Percentiles rank a stretch among this genome's conserved stretches.
These are phyloP conservation scores for Lophiotrema nucula DNA, from an alignment of 495 filamentous ascomycete species.

Conservation along the genomic window DNA sequence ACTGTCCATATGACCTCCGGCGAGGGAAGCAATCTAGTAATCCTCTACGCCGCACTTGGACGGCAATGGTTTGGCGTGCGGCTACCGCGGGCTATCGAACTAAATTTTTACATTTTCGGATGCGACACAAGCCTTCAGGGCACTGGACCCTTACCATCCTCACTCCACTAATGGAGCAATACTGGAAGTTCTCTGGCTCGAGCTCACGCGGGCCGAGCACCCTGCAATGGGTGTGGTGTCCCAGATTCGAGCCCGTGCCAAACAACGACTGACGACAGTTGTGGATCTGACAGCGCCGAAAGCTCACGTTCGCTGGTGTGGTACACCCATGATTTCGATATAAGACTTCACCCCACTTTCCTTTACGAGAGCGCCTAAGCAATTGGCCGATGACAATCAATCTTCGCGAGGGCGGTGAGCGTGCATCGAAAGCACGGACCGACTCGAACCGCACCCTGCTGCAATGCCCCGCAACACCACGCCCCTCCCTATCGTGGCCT, in stretches of 20 bases:
- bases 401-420: conserved; percentile 6
- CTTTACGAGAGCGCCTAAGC: conserved; percentile 21
- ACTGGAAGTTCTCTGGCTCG: background rate
- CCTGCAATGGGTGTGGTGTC: background rate
- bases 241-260: background rate
- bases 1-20: conserved; percentile 18
- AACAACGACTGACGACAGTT: too few species aligned
- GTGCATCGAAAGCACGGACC: too few species aligned
- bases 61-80: conserved; percentile 13
- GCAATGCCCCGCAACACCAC: conserved; percentile 23
- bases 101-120: background rate
- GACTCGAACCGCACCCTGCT: too few species aligned
- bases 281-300: background rate
- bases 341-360: conserved; percentile 11
- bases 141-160: background rate
- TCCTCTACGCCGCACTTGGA: background rate
- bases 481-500: conserved; percentile 8
- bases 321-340: background rate
- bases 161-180: too few species aligned
- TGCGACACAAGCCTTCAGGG: background rate
- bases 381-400: background rate
- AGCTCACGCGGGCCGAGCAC: background rate
- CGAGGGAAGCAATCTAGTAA: background rate
- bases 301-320: background rate
- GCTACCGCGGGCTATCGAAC: conserved; percentile 18